Base-by-base conservation (phyloP, 169 alveolate genomes). In the Cryptosporidium felis region DNA sequence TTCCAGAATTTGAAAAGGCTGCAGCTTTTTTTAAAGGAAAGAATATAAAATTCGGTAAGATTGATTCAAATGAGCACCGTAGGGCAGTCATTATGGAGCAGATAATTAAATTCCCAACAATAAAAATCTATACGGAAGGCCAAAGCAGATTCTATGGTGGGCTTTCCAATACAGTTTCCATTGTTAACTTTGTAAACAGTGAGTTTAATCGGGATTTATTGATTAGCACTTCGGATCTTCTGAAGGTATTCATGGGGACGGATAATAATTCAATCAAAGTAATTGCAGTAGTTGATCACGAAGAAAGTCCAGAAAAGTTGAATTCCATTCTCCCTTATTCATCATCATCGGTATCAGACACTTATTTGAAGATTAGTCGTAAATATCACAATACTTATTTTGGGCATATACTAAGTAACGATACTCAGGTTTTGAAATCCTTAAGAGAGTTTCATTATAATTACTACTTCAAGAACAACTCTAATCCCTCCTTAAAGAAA, bases 1-100 rank as follows among this genome's bases (percentile, higher is more conserved):
- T 74, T 16, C 85, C 85, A 10, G 85, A 74, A 74, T 74, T 74
- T 56, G 66, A 74, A 21, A 74, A 74, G 38, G 85, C 30, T 51
- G 85, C 85, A 10, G 21, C 18, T n/a, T 53, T 74, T 9, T 36
- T 74, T 2, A 74, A 74, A 38, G 66, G 45, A 0, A 53, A 74
- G 30, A 32, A 74, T 14, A 74, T 74, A 51, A 9, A 10, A 5
- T 74, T 74, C 56, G 85, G 85, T 6, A 74, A 49, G 44, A 53
- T 74, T 49, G 85, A 74, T 74, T 60, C 62, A 18, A 74, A 74
- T 74, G 85, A 74, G 5, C 65, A 74, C 14, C 45, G 85, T 10
- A 60, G 56, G 40, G 66, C 8, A 51, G 85, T 53, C 5, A 14
- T 74, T 12, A 21, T 74, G 21, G 85, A 74, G 41, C 85, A 74